Percentiles rank a stretch among this genome's conserved stretches.
Evolutionary conservation across 2,329 filamentous ascomycete species (phyloP).

Genomic region (Hymenoscyphus fructigenus): DNA sequence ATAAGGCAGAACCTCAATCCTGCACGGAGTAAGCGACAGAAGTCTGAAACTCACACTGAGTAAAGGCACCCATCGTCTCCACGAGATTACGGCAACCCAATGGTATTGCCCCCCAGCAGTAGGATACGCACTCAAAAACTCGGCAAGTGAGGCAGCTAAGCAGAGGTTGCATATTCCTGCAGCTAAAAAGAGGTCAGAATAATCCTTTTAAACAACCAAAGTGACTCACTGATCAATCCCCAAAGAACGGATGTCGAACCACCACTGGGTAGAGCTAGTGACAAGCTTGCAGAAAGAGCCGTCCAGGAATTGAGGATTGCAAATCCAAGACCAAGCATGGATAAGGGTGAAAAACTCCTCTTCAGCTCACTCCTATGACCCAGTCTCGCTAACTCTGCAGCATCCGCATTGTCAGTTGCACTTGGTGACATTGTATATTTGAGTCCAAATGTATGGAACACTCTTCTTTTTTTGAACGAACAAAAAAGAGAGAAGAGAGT

Average conservation of each 20-base stretch:
- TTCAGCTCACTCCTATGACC: conserved; percentile 51
- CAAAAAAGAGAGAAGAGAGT: not conserved
- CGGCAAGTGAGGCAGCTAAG: conserved; percentile 57
- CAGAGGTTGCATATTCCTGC: conserved; percentile 52
- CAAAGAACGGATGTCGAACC: conserved; percentile 71
- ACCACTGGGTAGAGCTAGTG: conserved; percentile 65
- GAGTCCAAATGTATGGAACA: not conserved
- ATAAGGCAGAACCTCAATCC: not conserved
- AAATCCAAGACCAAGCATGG: conserved; percentile 60
- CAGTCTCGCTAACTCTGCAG: conserved; percentile 50
- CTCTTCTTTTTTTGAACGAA: not conserved
- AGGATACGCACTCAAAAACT: conserved; percentile 56
- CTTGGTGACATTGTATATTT: not conserved
- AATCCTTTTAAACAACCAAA: conserved; percentile 33
- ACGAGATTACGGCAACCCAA: conserved; percentile 57
- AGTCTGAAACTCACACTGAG: conserved; percentile 32
- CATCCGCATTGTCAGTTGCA: conserved; percentile 20
- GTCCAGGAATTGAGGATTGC: conserved; percentile 59
- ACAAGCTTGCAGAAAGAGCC: conserved; percentile 45
- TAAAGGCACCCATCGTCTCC: conserved; percentile 43
- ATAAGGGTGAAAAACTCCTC: conserved; percentile 53
- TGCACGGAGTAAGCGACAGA: not conserved
- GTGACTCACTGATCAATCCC: conserved; percentile 56
- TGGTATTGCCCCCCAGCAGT: conserved; percentile 57
- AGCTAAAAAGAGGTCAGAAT: conserved; percentile 52